Conservation (phyloP, 495 filamentous ascomycete genomes). For the Lineolata rhizophorae region DNA sequence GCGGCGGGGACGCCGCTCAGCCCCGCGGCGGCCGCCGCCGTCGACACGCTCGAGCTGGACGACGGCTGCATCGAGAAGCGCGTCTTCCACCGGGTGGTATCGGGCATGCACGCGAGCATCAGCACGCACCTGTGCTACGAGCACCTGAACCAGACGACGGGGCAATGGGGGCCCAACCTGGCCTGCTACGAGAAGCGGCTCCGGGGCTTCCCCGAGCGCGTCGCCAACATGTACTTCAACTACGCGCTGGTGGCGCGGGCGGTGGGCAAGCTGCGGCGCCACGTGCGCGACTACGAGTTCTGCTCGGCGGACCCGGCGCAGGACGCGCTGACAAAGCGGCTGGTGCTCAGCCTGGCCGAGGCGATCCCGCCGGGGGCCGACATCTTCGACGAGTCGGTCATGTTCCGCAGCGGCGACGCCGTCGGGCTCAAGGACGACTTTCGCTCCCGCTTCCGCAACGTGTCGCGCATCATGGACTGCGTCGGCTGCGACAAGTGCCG, state of each 20-base stretch:
- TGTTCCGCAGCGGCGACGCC: constrained; percentile 62
- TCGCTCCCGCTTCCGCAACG: constrained; percentile 88
- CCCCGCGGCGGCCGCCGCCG: constrained; percentile 30
- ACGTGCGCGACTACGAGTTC: constrained; percentile 70
- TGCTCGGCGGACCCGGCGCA: constrained; percentile 69
- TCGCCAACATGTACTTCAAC: constrained; percentile 98
- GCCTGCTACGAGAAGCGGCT: constrained; percentile 73
- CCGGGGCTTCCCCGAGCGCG: constrained; percentile 63
- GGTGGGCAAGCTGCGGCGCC: constrained; percentile 70
- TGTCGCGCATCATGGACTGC: constrained; percentile 92
- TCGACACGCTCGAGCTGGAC: constrained; percentile 39
- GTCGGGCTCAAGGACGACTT: constrained; percentile 79
- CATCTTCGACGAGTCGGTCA: constrained; percentile 84
- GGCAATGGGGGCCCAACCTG: constrained; percentile 82
- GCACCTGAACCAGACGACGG: constrained; percentile 87
- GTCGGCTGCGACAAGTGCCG: constrained; percentile 97
- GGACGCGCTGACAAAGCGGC: constrained; percentile 55
- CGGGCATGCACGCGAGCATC: constrained; percentile 94
- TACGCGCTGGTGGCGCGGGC: constrained; percentile 84
- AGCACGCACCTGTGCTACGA: constrained; percentile 92
- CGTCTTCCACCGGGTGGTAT: constrained; percentile 85
- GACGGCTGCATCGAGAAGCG: constrained; percentile 94
- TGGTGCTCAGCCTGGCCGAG: constrained; percentile 48
- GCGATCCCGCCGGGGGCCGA: constrained; percentile 40
- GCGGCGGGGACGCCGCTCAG: constrained; percentile 11